A percentile compares a stretch with the other conserved stretches of the same genome.
Conservation (phyloP, 257 asterid genomes). For the Solanum appendiculatum region DNA sequence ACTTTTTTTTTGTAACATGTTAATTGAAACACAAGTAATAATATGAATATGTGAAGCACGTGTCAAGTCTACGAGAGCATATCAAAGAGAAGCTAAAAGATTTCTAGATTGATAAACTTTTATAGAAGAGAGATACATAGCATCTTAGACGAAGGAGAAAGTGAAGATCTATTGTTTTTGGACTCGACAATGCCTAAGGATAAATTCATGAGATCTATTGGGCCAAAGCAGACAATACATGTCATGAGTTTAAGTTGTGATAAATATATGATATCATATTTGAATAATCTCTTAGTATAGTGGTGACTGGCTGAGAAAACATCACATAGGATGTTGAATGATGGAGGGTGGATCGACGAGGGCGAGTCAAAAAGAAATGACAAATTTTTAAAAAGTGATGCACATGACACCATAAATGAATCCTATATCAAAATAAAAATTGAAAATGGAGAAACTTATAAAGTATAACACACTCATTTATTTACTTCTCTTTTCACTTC, state of each 20-base stretch:
- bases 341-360: background rate
- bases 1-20: accelerated
- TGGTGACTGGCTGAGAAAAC: background rate
- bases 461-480: background rate
- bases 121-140: accelerated
- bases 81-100: background rate
- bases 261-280: background rate
- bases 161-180: background rate
- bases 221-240: accelerated
- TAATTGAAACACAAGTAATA: background rate
- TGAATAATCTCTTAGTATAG: background rate
- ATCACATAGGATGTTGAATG: background rate
- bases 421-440: accelerated
- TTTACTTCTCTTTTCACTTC: background rate
- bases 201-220: background rate
- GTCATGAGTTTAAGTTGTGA: background rate
- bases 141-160: background rate
- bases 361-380: background rate
- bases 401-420: background rate
- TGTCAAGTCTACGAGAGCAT: accelerated
- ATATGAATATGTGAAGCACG: background rate
- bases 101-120: accelerated
- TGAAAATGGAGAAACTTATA: accelerated
- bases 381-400: accelerated
- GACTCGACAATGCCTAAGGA: background rate